Evolutionary conservation across 164 flowering plant genomes (phyloP), one percentile per base, ranked within the genome.

Genomic region (Magnolia officinalis): DNA sequence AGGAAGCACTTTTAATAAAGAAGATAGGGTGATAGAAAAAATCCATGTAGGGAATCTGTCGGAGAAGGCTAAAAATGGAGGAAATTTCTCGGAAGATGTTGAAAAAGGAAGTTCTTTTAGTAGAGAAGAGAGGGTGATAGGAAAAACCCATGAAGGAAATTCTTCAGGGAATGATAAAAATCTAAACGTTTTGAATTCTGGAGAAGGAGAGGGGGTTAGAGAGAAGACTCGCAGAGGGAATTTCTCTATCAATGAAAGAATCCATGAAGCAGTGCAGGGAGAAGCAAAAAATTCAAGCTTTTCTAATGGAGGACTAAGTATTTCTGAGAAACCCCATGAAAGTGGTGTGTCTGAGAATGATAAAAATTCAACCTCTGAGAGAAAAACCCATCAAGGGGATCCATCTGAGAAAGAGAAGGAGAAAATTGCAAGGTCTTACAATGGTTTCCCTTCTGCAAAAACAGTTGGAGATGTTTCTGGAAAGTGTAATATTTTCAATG

Each of bases 401-500:
- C 8, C 16, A 6, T 49, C 67, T 20, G 23, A n/a, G 67, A 19
- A 21, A 64, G 76, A 9, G 21, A 19, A 24, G n/a, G 76, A n/a
- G 50, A 19, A 24, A n/a, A 73, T 8, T 18, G 20, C 24, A 18
- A 19, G 23, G 21, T n/a, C 10, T n/a, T 18, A 9, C 26, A n/a
- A 55, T 71, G 71, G 75, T 68, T 80, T 75, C 18, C 72, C 77
- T 51, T 63, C 11, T 65, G 23, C 13, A 69, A 51, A 80, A 70
- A 51, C 49, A 74, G 9, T 19, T 6, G 61, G 20, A 11, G 51
- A 31, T 29, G 80, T 74, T 69, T 68, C 9, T 50, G 78, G 74
- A 68, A 72, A 76, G 10, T 94, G 98, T 88, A 90, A 92, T 80
- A 78, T 91, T 1, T 94, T 84, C 79, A 81, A 87, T 84, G 98